phyloP scores from a whole-genome alignment of 208 protist species.

The Wallacemonas collosoma region DNA sequence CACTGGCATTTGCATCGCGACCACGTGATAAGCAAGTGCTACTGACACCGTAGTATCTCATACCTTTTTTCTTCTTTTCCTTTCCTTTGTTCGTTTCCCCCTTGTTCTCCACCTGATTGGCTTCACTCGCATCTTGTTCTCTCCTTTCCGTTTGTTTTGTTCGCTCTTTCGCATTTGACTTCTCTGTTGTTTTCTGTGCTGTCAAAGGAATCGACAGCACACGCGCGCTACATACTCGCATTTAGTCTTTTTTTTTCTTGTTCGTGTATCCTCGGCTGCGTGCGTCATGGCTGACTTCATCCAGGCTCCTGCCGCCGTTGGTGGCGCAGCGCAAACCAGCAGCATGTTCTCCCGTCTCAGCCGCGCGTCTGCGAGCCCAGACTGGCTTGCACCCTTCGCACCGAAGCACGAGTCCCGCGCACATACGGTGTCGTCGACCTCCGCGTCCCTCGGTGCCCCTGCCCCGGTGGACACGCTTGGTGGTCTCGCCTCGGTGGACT shows the following conservation, averaged over 20 bases:
- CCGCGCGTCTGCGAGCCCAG: conserved; percentile 47
- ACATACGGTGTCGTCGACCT: neutral
- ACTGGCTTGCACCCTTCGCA: conserved; percentile 61
- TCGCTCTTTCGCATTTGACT: no score
- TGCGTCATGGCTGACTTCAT: neutral
- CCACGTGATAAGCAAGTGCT: neutral
- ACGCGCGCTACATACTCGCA: neutral
- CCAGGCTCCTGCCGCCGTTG: conserved; percentile 9
- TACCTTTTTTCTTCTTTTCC: neutral
- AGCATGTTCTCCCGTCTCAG: conserved; percentile 44
- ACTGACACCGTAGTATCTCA: neutral
- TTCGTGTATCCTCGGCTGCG: neutral
- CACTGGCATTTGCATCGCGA: neutral
- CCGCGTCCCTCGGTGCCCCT: conserved; percentile 20
- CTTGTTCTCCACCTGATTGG: neutral
- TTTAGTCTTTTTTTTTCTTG: conserved; percentile 16
- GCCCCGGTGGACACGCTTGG: conserved; percentile 19
- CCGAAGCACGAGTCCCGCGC: conserved; percentile 20
- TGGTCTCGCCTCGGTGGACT: conserved; percentile 30
- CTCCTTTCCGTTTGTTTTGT: no score
- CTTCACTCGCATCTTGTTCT: no score
- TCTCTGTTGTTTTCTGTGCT: no score
- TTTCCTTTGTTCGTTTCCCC: conserved; percentile 2
- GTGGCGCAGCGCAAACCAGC: conserved; percentile 6
- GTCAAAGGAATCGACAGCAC: no score